Conservation (phyloP, 116 monocot species). For the Thalassia testudinum region DNA sequence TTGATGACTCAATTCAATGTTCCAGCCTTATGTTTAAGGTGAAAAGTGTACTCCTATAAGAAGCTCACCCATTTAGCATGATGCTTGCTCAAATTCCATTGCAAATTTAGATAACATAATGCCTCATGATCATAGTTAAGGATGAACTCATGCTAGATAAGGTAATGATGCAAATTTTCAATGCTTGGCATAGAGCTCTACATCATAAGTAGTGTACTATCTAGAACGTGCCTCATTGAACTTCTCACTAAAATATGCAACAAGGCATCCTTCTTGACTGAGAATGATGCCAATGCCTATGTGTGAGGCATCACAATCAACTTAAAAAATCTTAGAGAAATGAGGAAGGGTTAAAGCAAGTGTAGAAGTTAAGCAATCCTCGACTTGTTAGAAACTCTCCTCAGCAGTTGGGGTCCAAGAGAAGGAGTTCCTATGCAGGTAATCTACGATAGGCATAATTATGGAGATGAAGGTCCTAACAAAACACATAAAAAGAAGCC, state of each 20-base stretch:
- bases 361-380: background rate
- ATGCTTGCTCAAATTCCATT: too few relatives aligned
- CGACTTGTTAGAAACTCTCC: background rate
- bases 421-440: too few relatives aligned
- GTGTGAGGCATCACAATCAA: too few relatives aligned
- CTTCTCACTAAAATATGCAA: slow-evolving; percentile 9
- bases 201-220: slow-evolving; percentile 5
- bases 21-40: too few relatives aligned
- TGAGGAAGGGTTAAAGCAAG: background rate
- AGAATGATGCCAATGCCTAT: too few relatives aligned
- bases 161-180: slow-evolving; percentile 4
- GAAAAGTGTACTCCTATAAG: too few relatives aligned
- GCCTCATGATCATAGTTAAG: slow-evolving; percentile 1
- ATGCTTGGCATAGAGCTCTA: slow-evolving; percentile 1
- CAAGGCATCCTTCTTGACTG: background rate
- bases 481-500: too few relatives aligned
- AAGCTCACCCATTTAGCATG: too few relatives aligned
- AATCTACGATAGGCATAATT: background rate
- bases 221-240: background rate
- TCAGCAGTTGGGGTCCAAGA: too few relatives aligned
- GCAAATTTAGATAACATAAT: background rate
- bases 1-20: too few relatives aligned
- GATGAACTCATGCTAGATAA: background rate
- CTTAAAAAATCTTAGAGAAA: too few relatives aligned
- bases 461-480: too few relatives aligned